phyloP scores from a whole-genome alignment of 371 early-diverging fungal genomes.

The Mortierella sp. region DNA sequence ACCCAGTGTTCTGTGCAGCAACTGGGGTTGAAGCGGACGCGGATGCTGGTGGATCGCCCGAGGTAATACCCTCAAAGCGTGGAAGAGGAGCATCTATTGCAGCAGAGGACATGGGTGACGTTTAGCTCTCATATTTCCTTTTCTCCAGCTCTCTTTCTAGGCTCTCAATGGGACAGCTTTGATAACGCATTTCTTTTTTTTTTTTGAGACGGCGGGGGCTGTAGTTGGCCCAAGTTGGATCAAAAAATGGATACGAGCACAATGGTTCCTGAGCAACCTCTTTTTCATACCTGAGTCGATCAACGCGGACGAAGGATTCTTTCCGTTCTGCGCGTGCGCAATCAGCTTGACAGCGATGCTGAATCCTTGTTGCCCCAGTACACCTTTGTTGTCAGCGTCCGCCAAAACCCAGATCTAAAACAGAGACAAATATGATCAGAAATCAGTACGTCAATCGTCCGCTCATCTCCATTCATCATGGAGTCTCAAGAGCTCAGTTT shows the following conservation, averaged over 20 bases:
- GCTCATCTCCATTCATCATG: too few relatives aligned
- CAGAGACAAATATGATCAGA: not conserved
- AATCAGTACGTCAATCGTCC: too few relatives aligned
- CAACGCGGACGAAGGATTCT: slow-evolving; percentile 59
- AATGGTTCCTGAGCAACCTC: too few relatives aligned
- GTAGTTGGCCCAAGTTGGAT: too few relatives aligned
- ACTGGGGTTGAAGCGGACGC: slow-evolving; percentile 46
- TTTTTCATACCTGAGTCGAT: slow-evolving; percentile 55
- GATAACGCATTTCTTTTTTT: too few relatives aligned
- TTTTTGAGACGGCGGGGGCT: slow-evolving; percentile 6
- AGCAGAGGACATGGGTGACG: not conserved
- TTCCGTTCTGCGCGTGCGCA: slow-evolving; percentile 85
- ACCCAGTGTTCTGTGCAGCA: slow-evolving; percentile 33
- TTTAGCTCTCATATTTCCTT: not conserved
- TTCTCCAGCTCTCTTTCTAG: not conserved
- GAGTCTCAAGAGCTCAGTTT: slow-evolving; percentile 1
- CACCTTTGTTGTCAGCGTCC: slow-evolving; percentile 83
- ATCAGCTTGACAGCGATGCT: slow-evolving; percentile 87
- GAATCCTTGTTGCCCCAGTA: slow-evolving; percentile 78
- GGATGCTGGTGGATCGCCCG: slow-evolving; percentile 21
- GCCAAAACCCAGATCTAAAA: slow-evolving; percentile 85
- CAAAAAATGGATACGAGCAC: too few relatives aligned
- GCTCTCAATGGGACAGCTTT: not conserved
- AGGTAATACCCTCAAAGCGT: slow-evolving; percentile 35
- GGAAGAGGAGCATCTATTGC: slow-evolving; percentile 33